A percentile compares a stretch with the other conserved stretches of the same genome.
These are phyloP conservation scores for Pleurotus citrinopileatus DNA, from an alignment of 768 basidiomycete species.

Conservation along the genomic window DNA sequence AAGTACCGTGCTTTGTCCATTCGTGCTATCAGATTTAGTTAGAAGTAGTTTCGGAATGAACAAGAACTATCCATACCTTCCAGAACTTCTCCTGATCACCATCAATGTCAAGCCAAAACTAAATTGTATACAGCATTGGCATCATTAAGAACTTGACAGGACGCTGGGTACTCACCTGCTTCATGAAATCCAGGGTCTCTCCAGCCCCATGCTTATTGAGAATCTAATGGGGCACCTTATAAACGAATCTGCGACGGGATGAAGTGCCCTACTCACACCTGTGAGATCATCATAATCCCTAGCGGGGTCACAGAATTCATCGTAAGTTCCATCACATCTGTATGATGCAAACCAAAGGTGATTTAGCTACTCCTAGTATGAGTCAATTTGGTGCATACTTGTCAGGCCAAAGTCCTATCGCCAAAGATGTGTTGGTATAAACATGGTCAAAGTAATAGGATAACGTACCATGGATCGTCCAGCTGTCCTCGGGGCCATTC, in stretches of 20 bases:
- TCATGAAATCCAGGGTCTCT: constrained; percentile 60
- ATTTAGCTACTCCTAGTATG: neutral
- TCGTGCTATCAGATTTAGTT: constrained; percentile 46
- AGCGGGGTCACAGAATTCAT: constrained; percentile 41
- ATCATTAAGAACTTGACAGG: neutral
- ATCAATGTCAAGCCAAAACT: constrained; percentile 63
- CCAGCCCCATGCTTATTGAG: constrained; percentile 54
- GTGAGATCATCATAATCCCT: constrained; percentile 44
- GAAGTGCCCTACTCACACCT: constrained; percentile 23
- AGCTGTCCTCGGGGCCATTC: constrained; percentile 49
- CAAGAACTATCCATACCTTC: constrained; percentile 42
- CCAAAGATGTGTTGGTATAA: constrained; percentile 9
- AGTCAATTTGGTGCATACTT: constrained; percentile 36
- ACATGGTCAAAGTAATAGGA: neutral
- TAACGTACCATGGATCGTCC: constrained; percentile 56
- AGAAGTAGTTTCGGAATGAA: neutral
- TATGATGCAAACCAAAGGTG: neutral
- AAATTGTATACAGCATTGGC: neutral
- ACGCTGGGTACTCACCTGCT: constrained; percentile 23
- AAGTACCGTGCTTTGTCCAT: constrained; percentile 68
- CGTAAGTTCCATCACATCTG: constrained; percentile 48
- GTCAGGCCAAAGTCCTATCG: constrained; percentile 52
- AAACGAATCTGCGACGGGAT: neutral
- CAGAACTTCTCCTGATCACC: constrained; percentile 64
- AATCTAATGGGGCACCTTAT: constrained; percentile 36